Percentiles rank a stretch among this genome's conserved stretches.
Evolutionary conservation across 2,329 filamentous ascomycete species (phyloP).

Genomic region (Ascochyta clinopodiicola): DNA sequence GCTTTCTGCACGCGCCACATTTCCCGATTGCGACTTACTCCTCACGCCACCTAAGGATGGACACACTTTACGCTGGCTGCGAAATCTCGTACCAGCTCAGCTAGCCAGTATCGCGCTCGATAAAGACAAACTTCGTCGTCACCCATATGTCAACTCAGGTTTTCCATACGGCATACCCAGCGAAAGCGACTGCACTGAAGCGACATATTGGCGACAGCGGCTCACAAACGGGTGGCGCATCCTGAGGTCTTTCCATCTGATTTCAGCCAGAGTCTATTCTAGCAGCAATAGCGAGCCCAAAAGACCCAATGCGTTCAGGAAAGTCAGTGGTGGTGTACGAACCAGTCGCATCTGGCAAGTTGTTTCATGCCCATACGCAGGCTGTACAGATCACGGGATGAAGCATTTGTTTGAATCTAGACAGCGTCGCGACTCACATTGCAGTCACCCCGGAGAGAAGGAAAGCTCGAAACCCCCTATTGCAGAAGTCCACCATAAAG

Average conservation of each 20-base stretch:
- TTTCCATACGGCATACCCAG: constrained; percentile 29
- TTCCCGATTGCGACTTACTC: constrained; percentile 15
- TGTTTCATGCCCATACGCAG: constrained; percentile 23
- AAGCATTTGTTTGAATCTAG: constrained; percentile 16
- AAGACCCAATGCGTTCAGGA: constrained; percentile 16
- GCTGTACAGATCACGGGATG: constrained; percentile 24
- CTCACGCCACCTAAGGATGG: constrained; percentile 8
- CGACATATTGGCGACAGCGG: constrained; percentile 19
- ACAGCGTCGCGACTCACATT: constrained; percentile 6
- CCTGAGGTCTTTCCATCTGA: constrained; percentile 19
- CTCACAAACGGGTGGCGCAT: constrained; percentile 26
- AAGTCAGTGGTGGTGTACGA: constrained; percentile 20
- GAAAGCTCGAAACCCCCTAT: neutral
- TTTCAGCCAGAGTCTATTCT: constrained; percentile 18
- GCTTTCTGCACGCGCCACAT: constrained; percentile 18
- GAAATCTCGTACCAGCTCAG: constrained; percentile 20
- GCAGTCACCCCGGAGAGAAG: neutral
- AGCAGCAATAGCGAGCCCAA: constrained; percentile 4
- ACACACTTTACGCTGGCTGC: constrained; percentile 20
- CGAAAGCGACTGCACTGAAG: constrained; percentile 15
- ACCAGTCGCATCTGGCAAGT: constrained; percentile 24
- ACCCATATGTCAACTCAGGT: constrained; percentile 21
- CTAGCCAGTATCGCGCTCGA: constrained; percentile 22
- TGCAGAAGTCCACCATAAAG: constrained; percentile 10
- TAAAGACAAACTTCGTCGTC: constrained; percentile 28